These are phyloP conservation scores for Erythrobasidium yunnanense DNA, from an alignment of 768 basidiomycete species.

Conservation along the genomic window DNA sequence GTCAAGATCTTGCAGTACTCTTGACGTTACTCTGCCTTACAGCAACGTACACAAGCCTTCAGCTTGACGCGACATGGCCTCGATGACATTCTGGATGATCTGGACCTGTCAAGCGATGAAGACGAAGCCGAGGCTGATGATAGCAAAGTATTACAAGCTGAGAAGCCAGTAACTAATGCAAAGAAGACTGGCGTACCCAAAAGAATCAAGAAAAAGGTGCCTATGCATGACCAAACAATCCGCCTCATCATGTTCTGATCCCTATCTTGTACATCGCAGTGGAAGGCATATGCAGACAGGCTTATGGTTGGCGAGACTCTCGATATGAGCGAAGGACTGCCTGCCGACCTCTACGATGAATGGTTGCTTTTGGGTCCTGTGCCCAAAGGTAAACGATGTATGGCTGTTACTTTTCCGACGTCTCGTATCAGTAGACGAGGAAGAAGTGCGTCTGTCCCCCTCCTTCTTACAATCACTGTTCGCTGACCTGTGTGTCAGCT, in stretches of 20 bases:
- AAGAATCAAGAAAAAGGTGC: slow-evolving; percentile 24
- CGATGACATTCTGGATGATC: background rate
- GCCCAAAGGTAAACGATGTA: slow-evolving; percentile 23
- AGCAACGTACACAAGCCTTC: slow-evolving; percentile 12
- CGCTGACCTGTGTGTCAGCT: background rate
- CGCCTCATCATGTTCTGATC: too few species aligned
- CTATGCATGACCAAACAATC: background rate
- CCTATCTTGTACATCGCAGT: background rate
- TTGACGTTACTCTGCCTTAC: background rate
- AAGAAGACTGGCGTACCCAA: too few species aligned
- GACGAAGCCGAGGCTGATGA: background rate
- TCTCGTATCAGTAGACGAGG: background rate
- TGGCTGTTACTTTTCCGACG: slow-evolving; percentile 9
- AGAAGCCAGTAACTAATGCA: too few species aligned
- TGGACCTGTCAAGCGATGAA: background rate
- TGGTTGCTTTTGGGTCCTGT: slow-evolving; percentile 10
- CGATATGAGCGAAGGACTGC: slow-evolving; percentile 19
- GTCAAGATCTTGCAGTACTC: background rate
- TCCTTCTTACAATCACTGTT: background rate
- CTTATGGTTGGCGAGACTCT: slow-evolving; percentile 26
- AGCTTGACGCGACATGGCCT: slow-evolving; percentile 9
- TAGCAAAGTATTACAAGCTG: background rate
- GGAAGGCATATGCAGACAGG: slow-evolving; percentile 1
- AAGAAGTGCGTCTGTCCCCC: background rate
- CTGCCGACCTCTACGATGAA: slow-evolving; percentile 3